These are phyloP conservation scores for Heliamphora pulchella DNA, from an alignment of 179 eudicot genomes.

Conservation along the genomic window DNA sequence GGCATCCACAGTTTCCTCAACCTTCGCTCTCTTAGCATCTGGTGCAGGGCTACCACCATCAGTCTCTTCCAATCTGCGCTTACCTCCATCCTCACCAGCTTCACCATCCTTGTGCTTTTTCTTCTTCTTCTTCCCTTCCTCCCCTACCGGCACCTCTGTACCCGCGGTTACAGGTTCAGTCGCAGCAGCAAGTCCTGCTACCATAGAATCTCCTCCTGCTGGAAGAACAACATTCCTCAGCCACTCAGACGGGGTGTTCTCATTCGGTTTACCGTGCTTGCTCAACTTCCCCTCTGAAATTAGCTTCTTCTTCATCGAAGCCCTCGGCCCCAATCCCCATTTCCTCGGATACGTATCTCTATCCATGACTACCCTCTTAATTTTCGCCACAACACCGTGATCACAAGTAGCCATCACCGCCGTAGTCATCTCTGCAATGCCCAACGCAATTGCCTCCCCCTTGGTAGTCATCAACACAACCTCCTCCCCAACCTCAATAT, in stretches of 20 bases:
- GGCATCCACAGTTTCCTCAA: conserved; percentile 18
- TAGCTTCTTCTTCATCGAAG: conserved; percentile 85
- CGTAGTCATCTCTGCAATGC: conserved; percentile 92
- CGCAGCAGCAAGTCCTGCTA: conserved; percentile 63
- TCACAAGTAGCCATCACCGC: conserved; percentile 97
- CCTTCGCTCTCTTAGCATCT: conserved; percentile 49
- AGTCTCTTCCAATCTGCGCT: conserved; percentile 59
- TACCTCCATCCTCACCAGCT: conserved; percentile 31
- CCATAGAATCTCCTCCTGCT: conserved; percentile 58
- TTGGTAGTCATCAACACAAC: conserved; percentile 85
- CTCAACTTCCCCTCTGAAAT: conserved; percentile 75
- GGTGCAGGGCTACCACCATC: conserved; percentile 42
- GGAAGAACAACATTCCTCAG: conserved; percentile 74
- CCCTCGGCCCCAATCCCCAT: conserved; percentile 68
- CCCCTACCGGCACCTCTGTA: conserved; percentile 26
- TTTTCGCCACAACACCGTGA: conserved; percentile 88
- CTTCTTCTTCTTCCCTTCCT: conserved; percentile 39
- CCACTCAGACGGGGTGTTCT: conserved; percentile 79
- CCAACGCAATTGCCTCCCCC: conserved; percentile 89
- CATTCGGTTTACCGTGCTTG: conserved; percentile 76
- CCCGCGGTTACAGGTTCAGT: conserved; percentile 25
- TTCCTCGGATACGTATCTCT: conserved; percentile 87
- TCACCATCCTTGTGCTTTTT: conserved; percentile 33
- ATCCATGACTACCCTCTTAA: conserved; percentile 98
- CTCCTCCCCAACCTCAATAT: conserved; percentile 76